phyloP scores from a whole-genome alignment of 2,329 filamentous ascomycete genomes.

The Fusarium sp. region DNA sequence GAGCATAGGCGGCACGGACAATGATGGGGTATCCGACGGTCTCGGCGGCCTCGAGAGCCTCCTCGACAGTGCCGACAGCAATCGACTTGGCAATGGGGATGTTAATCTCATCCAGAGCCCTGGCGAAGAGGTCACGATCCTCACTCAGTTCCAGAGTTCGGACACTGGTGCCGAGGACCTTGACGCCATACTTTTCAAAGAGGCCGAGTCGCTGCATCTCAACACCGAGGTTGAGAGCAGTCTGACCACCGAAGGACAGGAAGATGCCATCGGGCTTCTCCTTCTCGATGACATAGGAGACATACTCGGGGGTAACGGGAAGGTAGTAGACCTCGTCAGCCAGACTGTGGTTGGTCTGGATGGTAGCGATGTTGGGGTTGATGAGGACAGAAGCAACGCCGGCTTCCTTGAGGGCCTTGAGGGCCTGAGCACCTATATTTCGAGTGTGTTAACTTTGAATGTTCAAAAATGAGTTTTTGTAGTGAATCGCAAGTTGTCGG shows the following conservation, averaged over 20 bases:
- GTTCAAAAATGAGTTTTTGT: background rate
- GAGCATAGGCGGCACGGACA: slow-evolving; percentile 93
- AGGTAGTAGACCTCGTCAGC: slow-evolving; percentile 99
- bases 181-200: slow-evolving; percentile 94
- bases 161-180: slow-evolving; percentile 94
- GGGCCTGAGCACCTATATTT: slow-evolving; percentile 83
- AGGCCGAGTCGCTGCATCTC: slow-evolving; percentile 96
- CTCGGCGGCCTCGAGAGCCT: slow-evolving; percentile 87
- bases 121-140: slow-evolving; percentile 94
- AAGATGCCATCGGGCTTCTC: slow-evolving; percentile 97
- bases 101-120: slow-evolving; percentile 95
- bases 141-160: slow-evolving; percentile 94
- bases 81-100: slow-evolving; percentile 98
- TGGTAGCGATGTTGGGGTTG: slow-evolving; percentile 98
- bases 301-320: slow-evolving; percentile 96
- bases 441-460: slow-evolving; percentile 30
- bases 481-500: slow-evolving; percentile 28
- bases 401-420: slow-evolving; percentile 97
- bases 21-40: slow-evolving; percentile 97
- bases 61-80: slow-evolving; percentile 89
- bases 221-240: slow-evolving; percentile 94
- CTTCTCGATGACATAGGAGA: slow-evolving; percentile 95
- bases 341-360: slow-evolving; percentile 95
- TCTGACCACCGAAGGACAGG: slow-evolving; percentile 97
- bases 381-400: slow-evolving; percentile 91